These are phyloP conservation scores for Lobosporangium transversale DNA, from an alignment of 192 early-diverging fungal genomes.

Conservation along the genomic window DNA sequence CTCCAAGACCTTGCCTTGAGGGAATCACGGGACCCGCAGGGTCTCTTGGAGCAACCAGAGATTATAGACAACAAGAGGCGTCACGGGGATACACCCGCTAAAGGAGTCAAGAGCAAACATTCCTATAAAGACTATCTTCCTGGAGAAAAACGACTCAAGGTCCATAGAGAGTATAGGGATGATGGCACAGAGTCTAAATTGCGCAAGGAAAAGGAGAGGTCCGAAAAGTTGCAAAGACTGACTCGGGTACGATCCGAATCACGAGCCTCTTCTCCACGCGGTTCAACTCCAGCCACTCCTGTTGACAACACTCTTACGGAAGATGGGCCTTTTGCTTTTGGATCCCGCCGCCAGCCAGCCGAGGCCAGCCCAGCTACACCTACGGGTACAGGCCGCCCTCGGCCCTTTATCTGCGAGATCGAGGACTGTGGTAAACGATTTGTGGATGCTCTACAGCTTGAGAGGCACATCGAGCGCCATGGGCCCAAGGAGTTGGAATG, in stretches of 20 bases:
- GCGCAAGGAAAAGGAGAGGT: slow-evolving; percentile 9
- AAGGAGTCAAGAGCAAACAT: slow-evolving; percentile 18
- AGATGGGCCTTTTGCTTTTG: slow-evolving; percentile 9
- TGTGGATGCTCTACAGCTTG: slow-evolving; percentile 47
- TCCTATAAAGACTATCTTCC: slow-evolving; percentile 4
- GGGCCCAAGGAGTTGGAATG: slow-evolving; percentile 51
- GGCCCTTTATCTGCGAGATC: slow-evolving; percentile 46
- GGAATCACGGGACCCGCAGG: slow-evolving; percentile 43
- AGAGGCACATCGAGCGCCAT: slow-evolving; percentile 45
- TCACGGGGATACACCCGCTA: slow-evolving; percentile 1
- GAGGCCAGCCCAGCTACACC: slow-evolving; percentile 28
- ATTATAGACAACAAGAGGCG: slow-evolving; percentile 25
- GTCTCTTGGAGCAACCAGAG: slow-evolving; percentile 20
- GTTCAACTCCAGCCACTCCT: slow-evolving; percentile 41
- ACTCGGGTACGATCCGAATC: slow-evolving; percentile 40
- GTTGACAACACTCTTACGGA: neutral
- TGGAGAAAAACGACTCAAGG: slow-evolving; percentile 17
- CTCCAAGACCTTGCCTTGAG: slow-evolving; percentile 47
- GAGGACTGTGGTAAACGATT: slow-evolving; percentile 51
- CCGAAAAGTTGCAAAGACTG: slow-evolving; percentile 10
- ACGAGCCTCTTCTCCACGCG: slow-evolving; percentile 22
- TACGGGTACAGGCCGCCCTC: slow-evolving; percentile 19
- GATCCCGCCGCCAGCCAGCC: slow-evolving; percentile 3
- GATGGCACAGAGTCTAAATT: neutral
- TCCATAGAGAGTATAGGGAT: slow-evolving; percentile 8